Base-by-base conservation (phyloP, 192 early-diverging fungal genomes). In the Entomortierella chlamydospora region DNA sequence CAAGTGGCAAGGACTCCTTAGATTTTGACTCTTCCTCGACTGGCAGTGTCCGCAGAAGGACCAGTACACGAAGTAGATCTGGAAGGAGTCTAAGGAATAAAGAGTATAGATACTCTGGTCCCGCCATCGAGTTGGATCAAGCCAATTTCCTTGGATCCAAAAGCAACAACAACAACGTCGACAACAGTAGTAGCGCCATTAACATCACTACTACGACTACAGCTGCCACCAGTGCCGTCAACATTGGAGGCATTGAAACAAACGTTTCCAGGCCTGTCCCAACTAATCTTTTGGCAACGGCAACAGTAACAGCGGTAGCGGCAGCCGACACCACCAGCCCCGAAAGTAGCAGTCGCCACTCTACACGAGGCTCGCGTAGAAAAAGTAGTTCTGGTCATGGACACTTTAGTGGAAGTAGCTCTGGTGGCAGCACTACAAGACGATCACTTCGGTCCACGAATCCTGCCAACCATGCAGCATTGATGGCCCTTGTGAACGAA, bases 401-500 rank as follows among this genome's bases (percentile, higher is more conserved):
- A 22, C 61, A 72, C 53, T 61, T 61, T 39, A 61, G 55, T 34
- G 63, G 43, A 0, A 53, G 56, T 3, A 73, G 63, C 51, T 53
- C 23, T 34, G 47, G 70, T 0, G 47, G 70, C 0, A 70, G 61
- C 60, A 49, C 55, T 15, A 50, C 67, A 33, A 78, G 70, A 60
- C 74, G 74, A 12, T 78, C 74, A 0, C 37, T 78, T 13, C 52
- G 74, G 20, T 78, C 67, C 10, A 70, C 74, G 6, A 56, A 78
- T 39, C 74, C 74, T 8, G 30, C 70, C 17, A 78, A 78, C 23
- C 74, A 64, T 53, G 54, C 66, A 2, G 74, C 74, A 2, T 30
- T 78, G 20, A 70, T 69, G 74, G 74, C 74, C 20, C 56, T 78
- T 4, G 74, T 78, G 11, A 78, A 78, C 37, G 74, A 78, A 10